Base-by-base conservation (phyloP, 1,284 basidiomycete species). In the Agaricales sp. region DNA sequence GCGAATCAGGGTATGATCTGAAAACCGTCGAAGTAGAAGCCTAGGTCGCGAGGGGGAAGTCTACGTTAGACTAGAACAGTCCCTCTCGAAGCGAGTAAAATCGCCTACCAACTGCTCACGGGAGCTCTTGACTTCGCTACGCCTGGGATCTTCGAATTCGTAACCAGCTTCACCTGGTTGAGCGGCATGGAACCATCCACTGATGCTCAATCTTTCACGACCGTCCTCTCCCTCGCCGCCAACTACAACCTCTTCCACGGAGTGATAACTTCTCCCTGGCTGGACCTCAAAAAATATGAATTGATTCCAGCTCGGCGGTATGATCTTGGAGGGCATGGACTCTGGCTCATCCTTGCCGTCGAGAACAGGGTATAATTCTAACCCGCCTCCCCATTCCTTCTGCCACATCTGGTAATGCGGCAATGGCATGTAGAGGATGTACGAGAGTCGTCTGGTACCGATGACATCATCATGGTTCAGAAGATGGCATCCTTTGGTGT, bases 401-500 rank as follows among this genome's bases (percentile, higher is more conserved):
- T 87, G 77, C 80, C 70, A 82, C 47, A 67, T 58, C 49, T 84
- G 72, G 54, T 76, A 75, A 56, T 80, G 70, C 1, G 90, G 92
- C 54, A 95, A 80, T 20, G 95, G 93, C 70, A 98, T 87, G 69
- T 99, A 99, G 47, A 98, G 84, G 64, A 99, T 97, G 69, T 95
- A 99, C 1, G 92, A 96, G 49, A 98, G 88, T 47, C 93, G 80
- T 30, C 95, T 87, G 2, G 92, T 83, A 49, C 93, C 93, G 63
- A 99, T 99, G 37, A 96, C 94, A 67, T 99, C 95, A 80, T 97
- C 94, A 71, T 97, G 93, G 63, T 94, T 90, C 58, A 99, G 82
- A 4, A 99, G 77, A 66, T 99, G 95, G 61, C 93, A 94, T 11
- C 89, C 80, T 58, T 86, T 79, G 19, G 83, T 87, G 68, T 98